phyloP scores from a whole-genome alignment of 2,329 filamentous ascomycete species.

The Dactylellina leptospora region DNA sequence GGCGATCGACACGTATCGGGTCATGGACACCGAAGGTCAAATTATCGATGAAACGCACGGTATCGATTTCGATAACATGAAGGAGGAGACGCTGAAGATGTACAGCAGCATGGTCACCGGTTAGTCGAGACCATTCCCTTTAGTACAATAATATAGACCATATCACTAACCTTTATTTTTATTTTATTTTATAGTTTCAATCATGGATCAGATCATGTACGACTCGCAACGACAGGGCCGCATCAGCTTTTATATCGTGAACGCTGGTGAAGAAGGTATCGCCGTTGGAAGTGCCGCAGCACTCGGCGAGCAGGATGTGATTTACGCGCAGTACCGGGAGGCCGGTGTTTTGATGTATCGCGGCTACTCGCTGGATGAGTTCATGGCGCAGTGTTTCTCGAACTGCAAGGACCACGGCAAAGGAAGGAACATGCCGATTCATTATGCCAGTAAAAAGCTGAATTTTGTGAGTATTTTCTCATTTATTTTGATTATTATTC shows the following conservation, averaged over 20 bases:
- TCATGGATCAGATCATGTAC: constrained; percentile 98
- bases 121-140: constrained; percentile 8
- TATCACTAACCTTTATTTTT: too few species aligned
- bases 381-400: constrained; percentile 94
- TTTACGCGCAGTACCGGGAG: constrained; percentile 95
- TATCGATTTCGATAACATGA: constrained; percentile 72
- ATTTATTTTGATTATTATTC: too few species aligned
- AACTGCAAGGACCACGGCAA: constrained; percentile 81
- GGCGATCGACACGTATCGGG: constrained; percentile 88
- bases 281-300: constrained; percentile 88
- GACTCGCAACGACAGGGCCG: constrained; percentile 96
- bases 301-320: constrained; percentile 81
- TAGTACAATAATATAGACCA: not conserved
- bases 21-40: constrained; percentile 86
- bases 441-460: constrained; percentile 85
- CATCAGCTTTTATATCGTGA: constrained; percentile 94
- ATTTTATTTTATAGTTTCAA: constrained; percentile 65
- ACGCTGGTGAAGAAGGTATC: constrained; percentile 91
- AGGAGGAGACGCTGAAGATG: constrained; percentile 69
- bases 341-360: constrained; percentile 89
- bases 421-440: constrained; percentile 95
- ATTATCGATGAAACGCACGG: constrained; percentile 78
- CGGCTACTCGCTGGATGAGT: constrained; percentile 84
- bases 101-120: constrained; percentile 72
- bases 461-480: constrained; percentile 74